Evolutionary conservation across 2,329 filamentous ascomycete species (phyloP).

Genomic region (Apiospora marii): DNA sequence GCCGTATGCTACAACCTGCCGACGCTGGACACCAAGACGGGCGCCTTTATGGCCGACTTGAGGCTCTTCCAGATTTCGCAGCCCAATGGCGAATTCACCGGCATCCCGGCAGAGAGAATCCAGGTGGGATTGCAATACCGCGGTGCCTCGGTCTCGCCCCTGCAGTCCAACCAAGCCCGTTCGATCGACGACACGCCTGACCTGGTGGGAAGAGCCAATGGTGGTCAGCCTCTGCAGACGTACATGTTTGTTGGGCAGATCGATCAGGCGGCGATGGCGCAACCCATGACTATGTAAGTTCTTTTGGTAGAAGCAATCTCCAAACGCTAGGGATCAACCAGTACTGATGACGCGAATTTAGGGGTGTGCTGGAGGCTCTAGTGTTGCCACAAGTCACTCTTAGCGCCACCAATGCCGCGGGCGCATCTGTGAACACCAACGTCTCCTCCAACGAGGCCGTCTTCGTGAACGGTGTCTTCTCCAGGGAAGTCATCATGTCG

Average conservation of each 20-base stretch:
- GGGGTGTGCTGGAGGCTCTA: slow-evolving; percentile 66
- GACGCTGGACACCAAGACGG: slow-evolving; percentile 70
- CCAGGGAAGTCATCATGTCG: slow-evolving; percentile 62
- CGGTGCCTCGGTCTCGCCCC: slow-evolving; percentile 59
- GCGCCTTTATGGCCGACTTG: slow-evolving; percentile 79
- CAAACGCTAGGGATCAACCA: not conserved
- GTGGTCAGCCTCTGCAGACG: slow-evolving; percentile 61
- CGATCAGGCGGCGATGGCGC: slow-evolving; percentile 61
- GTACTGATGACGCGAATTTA: slow-evolving; percentile 39
- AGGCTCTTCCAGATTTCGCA: slow-evolving; percentile 75
- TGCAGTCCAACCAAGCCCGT: slow-evolving; percentile 39
- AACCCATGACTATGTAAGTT: slow-evolving; percentile 67
- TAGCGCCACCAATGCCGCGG: slow-evolving; percentile 60
- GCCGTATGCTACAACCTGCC: slow-evolving; percentile 86
- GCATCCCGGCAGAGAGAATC: slow-evolving; percentile 60
- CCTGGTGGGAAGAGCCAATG: slow-evolving; percentile 33
- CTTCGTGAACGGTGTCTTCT: slow-evolving; percentile 76
- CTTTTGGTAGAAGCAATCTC: not conserved
- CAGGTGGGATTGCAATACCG: slow-evolving; percentile 62
- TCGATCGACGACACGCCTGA: slow-evolving; percentile 21
- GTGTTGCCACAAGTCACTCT: slow-evolving; percentile 75
- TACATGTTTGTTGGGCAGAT: slow-evolving; percentile 76
- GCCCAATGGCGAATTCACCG: slow-evolving; percentile 61
- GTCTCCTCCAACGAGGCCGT: slow-evolving; percentile 75
- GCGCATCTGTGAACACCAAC: slow-evolving; percentile 64